A percentile compares a stretch with the other conserved stretches of the same genome.
Evolutionary conservation across 306 rosid genomes (phyloP).

Genomic region (Malus sieversii): DNA sequence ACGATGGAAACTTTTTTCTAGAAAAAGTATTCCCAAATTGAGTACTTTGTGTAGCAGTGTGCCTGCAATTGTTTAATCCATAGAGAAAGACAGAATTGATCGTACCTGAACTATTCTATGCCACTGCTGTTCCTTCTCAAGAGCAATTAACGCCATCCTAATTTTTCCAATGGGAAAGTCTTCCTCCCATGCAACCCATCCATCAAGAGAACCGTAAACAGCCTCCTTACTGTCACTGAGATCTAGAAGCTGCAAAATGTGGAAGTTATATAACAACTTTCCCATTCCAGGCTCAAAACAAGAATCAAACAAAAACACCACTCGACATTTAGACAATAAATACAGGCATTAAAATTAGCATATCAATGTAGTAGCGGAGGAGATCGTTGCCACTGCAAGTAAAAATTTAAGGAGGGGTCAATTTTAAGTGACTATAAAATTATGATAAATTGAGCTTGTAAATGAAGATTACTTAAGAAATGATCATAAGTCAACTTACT

Average conservation of each 20-base stretch:
- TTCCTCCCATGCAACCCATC: constrained; percentile 93
- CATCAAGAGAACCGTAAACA: constrained; percentile 81
- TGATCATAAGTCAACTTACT: too few relatives aligned
- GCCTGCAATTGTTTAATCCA: neutral
- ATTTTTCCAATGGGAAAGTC: constrained; percentile 63
- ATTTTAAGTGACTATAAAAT: too few relatives aligned
- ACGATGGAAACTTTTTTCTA: neutral
- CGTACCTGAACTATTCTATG: constrained; percentile 81
- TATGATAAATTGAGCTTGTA: too few relatives aligned
- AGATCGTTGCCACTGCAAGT: too few relatives aligned
- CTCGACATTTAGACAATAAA: neutral
- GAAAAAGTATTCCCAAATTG: neutral
- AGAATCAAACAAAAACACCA: neutral
- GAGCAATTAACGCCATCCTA: constrained; percentile 42
- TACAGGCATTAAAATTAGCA: neutral
- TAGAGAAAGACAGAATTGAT: neutral
- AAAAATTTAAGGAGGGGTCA: too few relatives aligned
- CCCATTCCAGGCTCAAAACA: neutral
- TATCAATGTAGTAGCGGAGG: too few relatives aligned
- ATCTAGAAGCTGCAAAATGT: constrained; percentile 57
- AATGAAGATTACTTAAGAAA: too few relatives aligned
- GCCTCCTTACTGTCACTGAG: constrained; percentile 70
- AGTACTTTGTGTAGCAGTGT: neutral
- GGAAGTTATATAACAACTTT: constrained; percentile 7
- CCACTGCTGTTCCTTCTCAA: constrained; percentile 87